These are phyloP conservation scores for Monosporascus sp. DNA, from an alignment of 2,329 filamentous ascomycete species.

Conservation along the genomic window DNA sequence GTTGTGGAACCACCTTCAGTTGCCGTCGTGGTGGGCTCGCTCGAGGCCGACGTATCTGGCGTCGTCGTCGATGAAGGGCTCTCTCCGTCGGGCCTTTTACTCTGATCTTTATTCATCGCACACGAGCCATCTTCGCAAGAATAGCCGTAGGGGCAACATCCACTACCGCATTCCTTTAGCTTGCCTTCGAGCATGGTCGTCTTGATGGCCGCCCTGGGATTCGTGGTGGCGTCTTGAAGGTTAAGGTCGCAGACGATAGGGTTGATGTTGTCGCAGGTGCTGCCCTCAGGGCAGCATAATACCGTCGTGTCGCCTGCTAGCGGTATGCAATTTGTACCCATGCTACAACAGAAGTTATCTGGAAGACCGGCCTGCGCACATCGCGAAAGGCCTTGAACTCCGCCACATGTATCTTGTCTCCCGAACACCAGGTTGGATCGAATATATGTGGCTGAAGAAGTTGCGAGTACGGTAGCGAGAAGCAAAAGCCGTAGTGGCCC, in stretches of 20 bases:
- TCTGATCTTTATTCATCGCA: slow-evolving; percentile 46
- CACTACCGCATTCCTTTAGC: slow-evolving; percentile 51
- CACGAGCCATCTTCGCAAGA: slow-evolving; percentile 52
- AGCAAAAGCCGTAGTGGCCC: slow-evolving; percentile 29
- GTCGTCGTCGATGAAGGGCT: not conserved
- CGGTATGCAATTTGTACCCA: slow-evolving; percentile 47
- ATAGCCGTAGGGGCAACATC: slow-evolving; percentile 73
- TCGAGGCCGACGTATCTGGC: slow-evolving; percentile 2
- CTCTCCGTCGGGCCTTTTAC: slow-evolving; percentile 17
- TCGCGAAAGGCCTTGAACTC: slow-evolving; percentile 33
- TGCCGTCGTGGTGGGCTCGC: slow-evolving; percentile 5
- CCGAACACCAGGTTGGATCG: slow-evolving; percentile 32
- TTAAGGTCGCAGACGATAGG: slow-evolving; percentile 60
- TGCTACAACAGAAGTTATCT: slow-evolving; percentile 61
- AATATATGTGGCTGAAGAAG: slow-evolving; percentile 32
- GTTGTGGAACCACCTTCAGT: slow-evolving; percentile 9
- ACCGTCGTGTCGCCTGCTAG: slow-evolving; percentile 62
- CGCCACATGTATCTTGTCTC: slow-evolving; percentile 45
- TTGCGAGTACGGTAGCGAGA: slow-evolving; percentile 29
- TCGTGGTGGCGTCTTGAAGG: slow-evolving; percentile 52
- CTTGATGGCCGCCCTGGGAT: slow-evolving; percentile 58
- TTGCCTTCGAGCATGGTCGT: slow-evolving; percentile 54
- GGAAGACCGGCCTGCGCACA: slow-evolving; percentile 52
- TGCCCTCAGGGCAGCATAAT: slow-evolving; percentile 61
- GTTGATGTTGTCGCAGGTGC: slow-evolving; percentile 54